Percentiles rank a stretch among this genome's conserved stretches.
phyloP scores from a whole-genome alignment of 805 yeast genomes.

The Pichia manshurica region DNA sequence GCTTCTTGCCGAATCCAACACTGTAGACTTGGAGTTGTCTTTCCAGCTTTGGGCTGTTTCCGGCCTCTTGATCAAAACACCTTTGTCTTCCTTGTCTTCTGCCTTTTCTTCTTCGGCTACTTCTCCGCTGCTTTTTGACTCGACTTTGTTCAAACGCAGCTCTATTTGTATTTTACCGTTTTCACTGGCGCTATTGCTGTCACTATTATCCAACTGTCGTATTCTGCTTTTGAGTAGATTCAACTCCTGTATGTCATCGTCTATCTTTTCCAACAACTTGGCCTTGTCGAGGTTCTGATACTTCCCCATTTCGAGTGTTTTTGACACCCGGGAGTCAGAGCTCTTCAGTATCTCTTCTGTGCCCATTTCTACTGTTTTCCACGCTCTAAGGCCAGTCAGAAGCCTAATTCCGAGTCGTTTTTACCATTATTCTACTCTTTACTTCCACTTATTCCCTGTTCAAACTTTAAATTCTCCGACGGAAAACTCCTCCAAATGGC shows the following conservation, averaged over 20 bases:
- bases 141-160: not conserved
- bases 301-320: conserved; percentile 2
- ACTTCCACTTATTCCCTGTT: no score
- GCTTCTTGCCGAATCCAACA: conserved; percentile 20
- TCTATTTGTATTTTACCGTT: not conserved
- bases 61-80: no score
- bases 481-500: no score
- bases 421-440: no score
- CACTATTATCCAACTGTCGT: conserved; percentile 7
- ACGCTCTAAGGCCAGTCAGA: no score
- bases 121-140: conserved; percentile 7
- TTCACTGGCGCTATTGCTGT: no score
- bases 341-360: not conserved
- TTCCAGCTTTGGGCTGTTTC: conserved; percentile 22
- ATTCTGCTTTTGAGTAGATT: conserved; percentile 30
- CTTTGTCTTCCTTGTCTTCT: conserved; percentile 4
- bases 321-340: not conserved
- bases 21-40: conserved; percentile 18
- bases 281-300: conserved; percentile 30
- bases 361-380: not conserved
- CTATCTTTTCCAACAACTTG: conserved; percentile 34
- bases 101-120: conserved; percentile 4
- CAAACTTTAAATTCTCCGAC: no score
- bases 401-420: no score
- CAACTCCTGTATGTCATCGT: conserved; percentile 39